Base-by-base conservation (phyloP, 2,329 filamentous ascomycete species). In the Pyrenochaeta sp. region DNA sequence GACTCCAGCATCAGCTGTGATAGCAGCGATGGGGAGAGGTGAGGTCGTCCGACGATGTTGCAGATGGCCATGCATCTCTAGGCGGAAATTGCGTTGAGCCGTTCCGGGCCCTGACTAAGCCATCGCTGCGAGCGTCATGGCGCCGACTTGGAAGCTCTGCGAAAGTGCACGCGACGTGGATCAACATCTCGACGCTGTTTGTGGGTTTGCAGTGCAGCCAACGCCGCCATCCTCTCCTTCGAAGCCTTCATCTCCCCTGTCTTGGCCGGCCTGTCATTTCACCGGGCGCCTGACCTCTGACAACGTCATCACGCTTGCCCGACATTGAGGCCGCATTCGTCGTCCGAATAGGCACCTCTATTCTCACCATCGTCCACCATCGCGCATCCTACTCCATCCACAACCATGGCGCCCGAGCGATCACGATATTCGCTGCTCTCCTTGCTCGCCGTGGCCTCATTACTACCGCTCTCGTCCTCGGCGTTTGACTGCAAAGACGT, bases 401-500 rank as follows among this genome's bases (percentile, higher is more conserved):
- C 26, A 48, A 54, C 35, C 44, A 71, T 71, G 67, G 53, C 58
- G n/a, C 53, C 60, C 20, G 51, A 53, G 48, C 57, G 53, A 50
- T 59, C 60, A 27, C 50, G 48, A 19, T 41, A 38, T 10, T 37
- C 54, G 38, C 47, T 70, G 26, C 41, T 69, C 15, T 45, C 65
- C 4, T 36, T 61, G 1, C 49, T 67, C 9, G 53, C 63, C 14
- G 44, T 55, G 13, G 34, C 59, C 17, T 51, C 64, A 5, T 45
- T 72, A 2, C 49, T 63, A 2, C 56, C 69, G 3, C 49, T 61
- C 2, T 49, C 61, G 20, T 45, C 62, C 34, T 59, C 57, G 45
- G 61, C 62, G 10, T 81, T 89, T 41, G 72, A 81, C 51, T 92
- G 88, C 77, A 76, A 81, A 14, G 77, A 85, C 35, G 75, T 90